phyloP scores from a whole-genome alignment of 441 rosid species.

The Gossypium armourianum region DNA sequence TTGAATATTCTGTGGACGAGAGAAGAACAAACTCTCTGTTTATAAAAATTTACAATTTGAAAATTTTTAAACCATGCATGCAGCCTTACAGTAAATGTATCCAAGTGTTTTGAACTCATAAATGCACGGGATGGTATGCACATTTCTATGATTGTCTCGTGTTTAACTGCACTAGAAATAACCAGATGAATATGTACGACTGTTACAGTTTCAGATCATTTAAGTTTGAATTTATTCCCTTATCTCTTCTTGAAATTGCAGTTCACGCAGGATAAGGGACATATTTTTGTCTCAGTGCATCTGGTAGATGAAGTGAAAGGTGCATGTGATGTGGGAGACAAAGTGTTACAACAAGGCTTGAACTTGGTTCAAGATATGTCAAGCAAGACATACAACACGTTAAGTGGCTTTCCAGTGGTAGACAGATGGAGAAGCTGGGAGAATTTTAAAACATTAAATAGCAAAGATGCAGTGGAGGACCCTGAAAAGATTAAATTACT shows the following conservation, averaged over 20 bases:
- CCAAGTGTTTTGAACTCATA: not conserved
- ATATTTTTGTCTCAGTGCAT: slow-evolving; percentile 78
- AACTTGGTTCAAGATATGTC: slow-evolving; percentile 33
- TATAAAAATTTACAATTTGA: not conserved
- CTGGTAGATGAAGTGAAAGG: slow-evolving; percentile 54
- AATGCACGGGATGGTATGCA: not conserved
- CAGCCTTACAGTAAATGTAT: not conserved
- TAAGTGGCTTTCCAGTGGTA: slow-evolving; percentile 76
- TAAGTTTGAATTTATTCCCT: not conserved
- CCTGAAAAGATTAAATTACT: slow-evolving; percentile 40
- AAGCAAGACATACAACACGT: slow-evolving; percentile 31
- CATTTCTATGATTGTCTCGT: not conserved
- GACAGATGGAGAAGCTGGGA: slow-evolving; percentile 82
- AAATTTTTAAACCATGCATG: no score
- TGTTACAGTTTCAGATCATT: not conserved
- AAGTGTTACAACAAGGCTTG: slow-evolving; percentile 44
- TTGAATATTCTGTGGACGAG: not conserved
- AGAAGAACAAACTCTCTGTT: not conserved
- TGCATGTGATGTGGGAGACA: slow-evolving; percentile 33
- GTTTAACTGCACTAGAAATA: not conserved
- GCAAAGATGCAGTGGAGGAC: slow-evolving; percentile 19
- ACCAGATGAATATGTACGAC: not conserved
- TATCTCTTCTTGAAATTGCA: slow-evolving; percentile 26
- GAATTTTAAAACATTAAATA: slow-evolving; percentile 36
- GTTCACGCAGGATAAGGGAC: slow-evolving; percentile 78